Base-by-base conservation (phyloP, 2,329 filamentous ascomycete species). In the Teratosphaeria pseudoeucalypti region DNA sequence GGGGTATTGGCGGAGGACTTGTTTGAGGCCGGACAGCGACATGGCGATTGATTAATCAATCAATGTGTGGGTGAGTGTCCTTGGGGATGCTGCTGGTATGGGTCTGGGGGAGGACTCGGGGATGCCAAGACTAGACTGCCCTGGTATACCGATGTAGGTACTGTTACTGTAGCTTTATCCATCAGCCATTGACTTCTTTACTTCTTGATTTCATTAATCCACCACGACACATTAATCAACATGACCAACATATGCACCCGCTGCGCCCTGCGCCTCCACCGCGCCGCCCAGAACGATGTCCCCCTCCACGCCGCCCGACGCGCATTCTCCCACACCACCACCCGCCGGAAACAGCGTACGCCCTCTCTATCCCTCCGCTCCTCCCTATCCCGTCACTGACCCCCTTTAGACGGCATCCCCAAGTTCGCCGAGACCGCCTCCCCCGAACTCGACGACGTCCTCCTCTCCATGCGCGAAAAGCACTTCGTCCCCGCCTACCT, bases 1-100 rank as follows among this genome's bases (percentile, higher is more conserved):
- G 75, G 62, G 77, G 70, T 62, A 81, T 70, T 82, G 80, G 64
- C 85, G 79, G 67, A 90, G 71, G 43, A 83, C 76, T 34, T 82
- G 78, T 75, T 88, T 89, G 72, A 89, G 83, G 75, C 84, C 86
- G 61, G 81, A 75, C 65, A 82, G 78, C 65, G 82, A 79, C 80
- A 89, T 90, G 53, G 23, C 23, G 23, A 14, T 63, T 56, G 52
- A 43, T 58, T 32, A 2, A 49, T 52, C 27, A 23, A 2, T 43
- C 52, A 59, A 56, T 60, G 3, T 32, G 9, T 56, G 23, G 3
- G 16, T 10, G n/a, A 34, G 55, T 55, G 52, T 14, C 34, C 16
- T 55, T 54, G 57, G 34, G 52, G 52, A 60, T 58, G 34, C 52
- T 7, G 19, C n/a, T 14, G 43, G 43, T 27, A 57, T 29, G 56